phyloP scores from a whole-genome alignment of 139 green algal genomes.

The Coelastrella sp. region DNA sequence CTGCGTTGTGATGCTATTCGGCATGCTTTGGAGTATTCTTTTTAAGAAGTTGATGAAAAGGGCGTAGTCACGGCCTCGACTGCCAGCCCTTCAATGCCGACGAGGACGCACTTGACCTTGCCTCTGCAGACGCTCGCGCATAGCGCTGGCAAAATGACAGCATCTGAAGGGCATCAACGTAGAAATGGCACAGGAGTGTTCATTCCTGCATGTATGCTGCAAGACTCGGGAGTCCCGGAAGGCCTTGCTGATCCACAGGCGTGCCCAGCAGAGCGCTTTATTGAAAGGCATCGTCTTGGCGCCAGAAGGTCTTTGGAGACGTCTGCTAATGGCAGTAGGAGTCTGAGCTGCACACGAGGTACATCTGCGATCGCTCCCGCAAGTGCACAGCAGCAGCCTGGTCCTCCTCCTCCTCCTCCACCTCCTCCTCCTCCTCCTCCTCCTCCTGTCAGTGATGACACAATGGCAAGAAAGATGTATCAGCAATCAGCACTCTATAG shows the following conservation, averaged over 20 bases:
- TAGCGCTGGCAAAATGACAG: background rate
- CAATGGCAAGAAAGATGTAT: background rate
- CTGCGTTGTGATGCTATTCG: background rate
- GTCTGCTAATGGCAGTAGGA: background rate
- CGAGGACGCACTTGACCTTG: too few species aligned
- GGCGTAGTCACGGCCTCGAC: background rate
- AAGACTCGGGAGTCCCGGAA: background rate
- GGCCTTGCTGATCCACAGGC: background rate
- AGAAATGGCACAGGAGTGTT: background rate
- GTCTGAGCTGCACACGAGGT: background rate
- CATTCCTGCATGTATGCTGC: background rate
- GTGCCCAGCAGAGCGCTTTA: background rate
- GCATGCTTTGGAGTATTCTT: background rate
- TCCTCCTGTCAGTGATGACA: background rate
- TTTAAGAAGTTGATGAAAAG: background rate
- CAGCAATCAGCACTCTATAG: background rate
- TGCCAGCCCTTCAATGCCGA: too few species aligned
- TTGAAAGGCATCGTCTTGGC: background rate
- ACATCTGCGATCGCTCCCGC: background rate
- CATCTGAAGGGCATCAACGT: background rate
- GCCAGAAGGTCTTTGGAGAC: background rate
- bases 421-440: background rate
- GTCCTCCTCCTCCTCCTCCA: background rate
- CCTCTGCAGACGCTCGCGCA: background rate
- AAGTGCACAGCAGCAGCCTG: background rate